Percentiles rank a stretch among this genome's conserved stretches.
These are phyloP conservation scores for Aspergillus ostianus DNA, from an alignment of 495 filamentous ascomycete genomes.

Conservation along the genomic window DNA sequence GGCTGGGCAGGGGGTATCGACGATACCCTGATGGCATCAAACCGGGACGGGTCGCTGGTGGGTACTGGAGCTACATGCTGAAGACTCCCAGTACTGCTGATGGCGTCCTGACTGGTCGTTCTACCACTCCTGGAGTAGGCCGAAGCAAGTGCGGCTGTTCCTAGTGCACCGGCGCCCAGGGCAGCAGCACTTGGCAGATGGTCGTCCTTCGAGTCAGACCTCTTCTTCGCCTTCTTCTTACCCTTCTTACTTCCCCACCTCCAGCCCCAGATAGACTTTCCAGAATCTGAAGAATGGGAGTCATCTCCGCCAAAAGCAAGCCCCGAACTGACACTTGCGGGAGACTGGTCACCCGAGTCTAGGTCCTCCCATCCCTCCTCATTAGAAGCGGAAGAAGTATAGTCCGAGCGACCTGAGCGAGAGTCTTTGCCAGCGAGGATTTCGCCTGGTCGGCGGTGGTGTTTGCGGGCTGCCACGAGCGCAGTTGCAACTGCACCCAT, in stretches of 20 bases:
- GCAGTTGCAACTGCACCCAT: constrained; percentile 58
- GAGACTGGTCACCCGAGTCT: constrained; percentile 47
- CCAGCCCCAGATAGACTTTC: constrained; percentile 57
- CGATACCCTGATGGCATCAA: constrained; percentile 50
- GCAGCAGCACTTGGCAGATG: constrained; percentile 20
- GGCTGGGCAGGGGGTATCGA: constrained; percentile 46
- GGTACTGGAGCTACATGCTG: constrained; percentile 56
- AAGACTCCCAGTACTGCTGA: constrained; percentile 36
- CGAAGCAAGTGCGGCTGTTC: constrained; percentile 35
- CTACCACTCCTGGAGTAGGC: constrained; percentile 21
- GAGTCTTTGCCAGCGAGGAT: constrained; percentile 43
- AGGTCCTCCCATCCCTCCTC: constrained; percentile 66
- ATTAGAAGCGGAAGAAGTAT: constrained; percentile 33
- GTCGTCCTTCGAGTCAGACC: constrained; percentile 18
- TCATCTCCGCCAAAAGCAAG: constrained; percentile 55
- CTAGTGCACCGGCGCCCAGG: constrained; percentile 30
- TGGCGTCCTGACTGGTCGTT: constrained; percentile 20
- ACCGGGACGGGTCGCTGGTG: constrained; percentile 59
- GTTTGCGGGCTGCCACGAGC: constrained; percentile 40
- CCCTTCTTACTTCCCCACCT: constrained; percentile 53
- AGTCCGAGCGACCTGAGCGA: constrained; percentile 27
- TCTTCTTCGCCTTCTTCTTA: constrained; percentile 40
- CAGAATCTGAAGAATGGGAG: constrained; percentile 51
- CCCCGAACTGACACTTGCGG: constrained; percentile 50
- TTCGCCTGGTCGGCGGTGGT: constrained; percentile 37